Percentiles rank a stretch among this genome's conserved stretches.
phyloP scores from a whole-genome alignment of 495 filamentous ascomycete genomes.

The Neurospora sp. region DNA sequence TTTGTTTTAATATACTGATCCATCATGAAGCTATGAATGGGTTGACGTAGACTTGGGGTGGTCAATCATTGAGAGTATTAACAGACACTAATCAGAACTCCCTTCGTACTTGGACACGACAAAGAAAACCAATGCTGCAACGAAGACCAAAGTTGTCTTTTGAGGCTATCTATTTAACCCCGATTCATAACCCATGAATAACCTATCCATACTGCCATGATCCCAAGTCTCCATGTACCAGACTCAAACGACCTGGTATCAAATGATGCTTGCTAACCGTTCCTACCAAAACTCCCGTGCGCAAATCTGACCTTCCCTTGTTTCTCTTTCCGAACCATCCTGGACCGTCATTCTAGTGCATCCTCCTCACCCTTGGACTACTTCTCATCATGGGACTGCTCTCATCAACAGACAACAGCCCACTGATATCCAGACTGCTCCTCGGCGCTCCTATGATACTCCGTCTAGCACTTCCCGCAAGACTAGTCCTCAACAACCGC shows the following conservation, averaged over 20 bases:
- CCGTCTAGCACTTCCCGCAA: constrained; percentile 24
- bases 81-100: neutral
- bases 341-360: neutral
- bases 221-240: neutral
- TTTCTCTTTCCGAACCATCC: neutral
- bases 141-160: neutral
- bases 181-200: neutral
- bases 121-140: neutral
- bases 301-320: neutral
- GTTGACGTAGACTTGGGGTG: neutral
- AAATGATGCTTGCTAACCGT: neutral
- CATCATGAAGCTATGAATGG: neutral
- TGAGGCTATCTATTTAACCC: neutral
- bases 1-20: neutral
- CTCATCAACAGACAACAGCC: constrained; percentile 36
- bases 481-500: constrained; percentile 11
- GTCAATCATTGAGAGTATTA: neutral
- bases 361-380: constrained; percentile 30
- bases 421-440: constrained; percentile 41
- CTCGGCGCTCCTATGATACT: constrained; percentile 8
- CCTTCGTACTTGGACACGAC: no score
- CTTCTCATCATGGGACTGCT: constrained; percentile 36
- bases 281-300: neutral
- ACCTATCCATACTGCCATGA: neutral
- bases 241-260: neutral